A percentile compares a stretch with the other conserved stretches of the same genome.
Evolutionary conservation across 805 yeast genomes (phyloP).

Genomic region (Kregervanrija delftensis): DNA sequence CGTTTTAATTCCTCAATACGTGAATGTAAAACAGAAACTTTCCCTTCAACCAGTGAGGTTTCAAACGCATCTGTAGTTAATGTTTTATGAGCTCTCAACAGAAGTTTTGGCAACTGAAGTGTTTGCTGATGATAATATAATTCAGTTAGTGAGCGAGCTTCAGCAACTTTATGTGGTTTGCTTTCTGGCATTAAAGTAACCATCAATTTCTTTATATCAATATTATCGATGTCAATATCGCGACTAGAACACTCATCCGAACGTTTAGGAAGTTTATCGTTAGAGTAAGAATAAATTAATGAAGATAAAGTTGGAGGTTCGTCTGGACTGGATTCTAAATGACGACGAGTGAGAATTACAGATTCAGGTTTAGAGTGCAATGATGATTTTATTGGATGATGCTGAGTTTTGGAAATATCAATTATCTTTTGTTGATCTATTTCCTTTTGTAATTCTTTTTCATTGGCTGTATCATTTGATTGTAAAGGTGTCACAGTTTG

Average conservation of each 20-base stretch:
- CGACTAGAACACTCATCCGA: slow-evolving; percentile 24
- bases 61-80: slow-evolving; percentile 81
- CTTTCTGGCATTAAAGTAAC: slow-evolving; percentile 43
- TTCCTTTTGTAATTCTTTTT: neutral
- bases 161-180: slow-evolving; percentile 48
- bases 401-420: no score
- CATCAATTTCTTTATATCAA: slow-evolving; percentile 37
- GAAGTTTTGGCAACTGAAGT: slow-evolving; percentile 69
- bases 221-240: slow-evolving; percentile 29
- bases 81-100: slow-evolving; percentile 82
- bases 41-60: slow-evolving; percentile 80
- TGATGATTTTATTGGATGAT: no score
- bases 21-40: slow-evolving; percentile 81
- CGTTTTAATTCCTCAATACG: slow-evolving; percentile 89
- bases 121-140: slow-evolving; percentile 83
- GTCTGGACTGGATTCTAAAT: slow-evolving; percentile 7
- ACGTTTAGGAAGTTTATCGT: slow-evolving; percentile 17
- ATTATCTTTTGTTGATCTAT: neutral
- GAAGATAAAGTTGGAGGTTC: slow-evolving; percentile 25
- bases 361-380: neutral
- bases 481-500: no score
- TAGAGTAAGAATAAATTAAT: slow-evolving; percentile 23
- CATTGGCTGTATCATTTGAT: neutral
- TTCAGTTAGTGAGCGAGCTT: slow-evolving; percentile 71
- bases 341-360: neutral